phyloP scores from a whole-genome alignment of 345 rosid species.

The Gossypium ekmanianum region DNA sequence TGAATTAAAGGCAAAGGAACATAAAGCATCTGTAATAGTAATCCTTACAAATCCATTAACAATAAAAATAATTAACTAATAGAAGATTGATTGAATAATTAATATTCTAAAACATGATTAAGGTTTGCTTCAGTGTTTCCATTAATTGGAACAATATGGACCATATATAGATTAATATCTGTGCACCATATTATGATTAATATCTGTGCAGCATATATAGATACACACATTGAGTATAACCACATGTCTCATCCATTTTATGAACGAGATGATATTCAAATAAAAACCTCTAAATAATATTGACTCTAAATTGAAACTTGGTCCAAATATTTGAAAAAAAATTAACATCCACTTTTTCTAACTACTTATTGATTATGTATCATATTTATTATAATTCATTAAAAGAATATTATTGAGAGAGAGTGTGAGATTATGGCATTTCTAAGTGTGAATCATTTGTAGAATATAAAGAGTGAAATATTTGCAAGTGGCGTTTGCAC shows the following conservation, averaged over 20 bases:
- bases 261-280: fast-evolving
- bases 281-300: too few species aligned
- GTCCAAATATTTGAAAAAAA: background rate
- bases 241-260: too few species aligned
- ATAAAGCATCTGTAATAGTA: background rate
- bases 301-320: fast-evolving
- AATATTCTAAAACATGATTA: background rate
- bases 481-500: background rate
- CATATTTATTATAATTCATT: background rate
- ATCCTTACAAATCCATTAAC: background rate
- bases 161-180: too few species aligned
- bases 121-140: background rate
- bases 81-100: background rate
- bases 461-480: background rate
- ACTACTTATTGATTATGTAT: too few species aligned
- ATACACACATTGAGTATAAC: too few species aligned
- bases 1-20: background rate
- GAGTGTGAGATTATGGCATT: background rate
- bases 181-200: too few species aligned
- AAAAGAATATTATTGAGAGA: background rate
- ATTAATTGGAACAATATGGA: conserved; percentile 10
- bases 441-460: background rate
- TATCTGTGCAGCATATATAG: too few species aligned
- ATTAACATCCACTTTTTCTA: background rate
- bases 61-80: background rate